These are phyloP conservation scores for Dalbergia oliveri DNA, from an alignment of 306 rosid species.

Conservation along the genomic window DNA sequence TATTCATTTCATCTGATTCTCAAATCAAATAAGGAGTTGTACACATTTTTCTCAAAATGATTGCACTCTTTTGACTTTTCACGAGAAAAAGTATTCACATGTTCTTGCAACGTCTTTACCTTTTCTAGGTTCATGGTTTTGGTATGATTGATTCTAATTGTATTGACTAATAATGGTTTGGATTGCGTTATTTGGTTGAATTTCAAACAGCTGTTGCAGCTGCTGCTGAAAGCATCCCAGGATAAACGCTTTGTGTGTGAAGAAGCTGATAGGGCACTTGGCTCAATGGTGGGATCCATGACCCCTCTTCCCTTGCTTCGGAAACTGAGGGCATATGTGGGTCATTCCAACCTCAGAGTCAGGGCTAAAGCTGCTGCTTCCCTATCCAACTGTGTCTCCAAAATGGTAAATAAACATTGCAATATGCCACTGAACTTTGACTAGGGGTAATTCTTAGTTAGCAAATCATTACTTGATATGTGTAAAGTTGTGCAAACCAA, in stretches of 20 bases:
- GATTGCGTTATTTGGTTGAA: conserved; percentile 40
- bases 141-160: background rate
- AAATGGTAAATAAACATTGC: conserved; percentile 72
- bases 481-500: no score
- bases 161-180: conserved; percentile 14
- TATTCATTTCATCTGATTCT: no score
- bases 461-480: no score
- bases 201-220: conserved; percentile 70
- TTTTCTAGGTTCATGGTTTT: background rate
- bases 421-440: background rate
- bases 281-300: conserved; percentile 67
- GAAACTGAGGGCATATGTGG: conserved; percentile 64
- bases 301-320: conserved; percentile 78
- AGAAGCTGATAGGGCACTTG: conserved; percentile 85
- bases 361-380: conserved; percentile 88
- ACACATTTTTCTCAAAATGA: no score
- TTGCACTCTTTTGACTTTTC: no score
- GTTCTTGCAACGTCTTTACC: no score
- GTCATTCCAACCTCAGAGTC: conserved; percentile 74
- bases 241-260: conserved; percentile 94
- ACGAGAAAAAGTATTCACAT: no score
- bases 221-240: conserved; percentile 87
- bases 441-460: background rate
- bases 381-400: conserved; percentile 77
- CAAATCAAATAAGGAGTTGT: no score